Evolutionary conservation across 2,329 filamentous ascomycete genomes (phyloP).

Genomic region (Dactylella cylindrospora): DNA sequence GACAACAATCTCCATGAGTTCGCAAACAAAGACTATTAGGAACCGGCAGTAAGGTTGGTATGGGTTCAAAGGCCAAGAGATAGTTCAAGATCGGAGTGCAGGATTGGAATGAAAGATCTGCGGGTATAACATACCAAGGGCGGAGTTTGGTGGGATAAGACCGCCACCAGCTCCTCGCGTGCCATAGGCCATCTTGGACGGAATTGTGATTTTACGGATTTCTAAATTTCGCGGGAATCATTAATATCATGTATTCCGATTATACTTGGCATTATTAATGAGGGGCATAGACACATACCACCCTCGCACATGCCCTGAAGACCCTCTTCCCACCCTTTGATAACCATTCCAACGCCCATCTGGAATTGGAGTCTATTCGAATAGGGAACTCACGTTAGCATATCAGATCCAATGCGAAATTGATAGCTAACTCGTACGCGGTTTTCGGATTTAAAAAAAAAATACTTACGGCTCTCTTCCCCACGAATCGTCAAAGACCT

Average conservation of each 20-base stretch:
- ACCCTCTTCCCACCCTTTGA: conserved; percentile 19
- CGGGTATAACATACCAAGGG: conserved; percentile 18
- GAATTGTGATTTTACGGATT: conserved; percentile 26
- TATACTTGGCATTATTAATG: not conserved
- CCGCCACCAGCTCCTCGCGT: conserved; percentile 10
- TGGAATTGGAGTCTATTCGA: conserved; percentile 33
- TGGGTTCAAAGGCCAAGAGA: not conserved
- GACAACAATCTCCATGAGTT: conserved; percentile 6
- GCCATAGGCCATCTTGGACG: conserved; percentile 24
- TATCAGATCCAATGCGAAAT: not conserved
- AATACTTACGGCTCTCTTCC: conserved; percentile 23
- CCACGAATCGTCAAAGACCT: conserved; percentile 28
- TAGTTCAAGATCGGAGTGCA: not conserved
- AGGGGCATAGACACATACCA: conserved; percentile 15
- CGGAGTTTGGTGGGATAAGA: conserved; percentile 25
- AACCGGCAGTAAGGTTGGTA: not conserved
- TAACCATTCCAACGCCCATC: conserved; percentile 21
- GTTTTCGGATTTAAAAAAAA: not conserved
- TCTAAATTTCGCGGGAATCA: conserved; percentile 1
- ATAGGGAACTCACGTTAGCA: not conserved
- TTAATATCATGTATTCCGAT: conserved; percentile 1
- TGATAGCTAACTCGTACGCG: not conserved
- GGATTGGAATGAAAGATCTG: not conserved
- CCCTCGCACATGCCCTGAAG: conserved; percentile 32
- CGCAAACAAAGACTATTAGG: conserved; percentile 20